A percentile compares a stretch with the other conserved stretches of the same genome.
Evolutionary conservation across 2,329 filamentous ascomycete species (phyloP).

Genomic region (Fusarium annulatum): DNA sequence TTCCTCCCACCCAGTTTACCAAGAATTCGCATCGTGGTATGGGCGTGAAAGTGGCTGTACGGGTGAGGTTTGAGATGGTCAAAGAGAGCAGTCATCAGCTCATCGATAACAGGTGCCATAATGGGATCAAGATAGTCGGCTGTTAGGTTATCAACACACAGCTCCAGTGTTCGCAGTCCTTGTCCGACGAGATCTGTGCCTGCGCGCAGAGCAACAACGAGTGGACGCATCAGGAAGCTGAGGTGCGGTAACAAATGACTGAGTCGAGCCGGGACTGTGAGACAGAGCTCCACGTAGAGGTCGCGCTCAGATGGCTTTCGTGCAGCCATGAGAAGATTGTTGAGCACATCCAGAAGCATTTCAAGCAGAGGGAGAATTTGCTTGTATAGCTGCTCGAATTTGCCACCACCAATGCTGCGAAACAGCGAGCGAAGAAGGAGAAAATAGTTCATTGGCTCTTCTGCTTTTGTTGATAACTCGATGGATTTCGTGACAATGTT

Average conservation of each 20-base stretch:
- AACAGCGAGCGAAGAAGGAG: conserved; percentile 91
- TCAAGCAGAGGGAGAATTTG: conserved; percentile 95
- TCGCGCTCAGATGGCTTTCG: conserved; percentile 91
- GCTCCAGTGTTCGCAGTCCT: conserved; percentile 89
- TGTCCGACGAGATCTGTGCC: conserved; percentile 95
- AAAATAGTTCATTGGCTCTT: conserved; percentile 99
- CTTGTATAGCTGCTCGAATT: conserved; percentile 98
- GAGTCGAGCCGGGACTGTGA: conserved; percentile 93
- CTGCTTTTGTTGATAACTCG: conserved; percentile 91
- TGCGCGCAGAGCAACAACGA: conserved; percentile 93
- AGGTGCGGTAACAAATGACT: conserved; percentile 96
- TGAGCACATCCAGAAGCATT: conserved; percentile 97
- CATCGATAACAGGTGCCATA: conserved; percentile 98
- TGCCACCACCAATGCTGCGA: conserved; percentile 93
- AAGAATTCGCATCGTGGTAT: conserved; percentile 96
- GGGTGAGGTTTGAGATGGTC: conserved; percentile 94
- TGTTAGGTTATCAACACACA: conserved; percentile 98
- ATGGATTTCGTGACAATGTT: conserved; percentile 98
- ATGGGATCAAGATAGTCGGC: conserved; percentile 98
- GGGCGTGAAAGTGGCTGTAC: conserved; percentile 96
- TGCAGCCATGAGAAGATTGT: conserved; percentile 91
- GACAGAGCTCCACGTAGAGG: conserved; percentile 94
- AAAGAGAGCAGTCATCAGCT: conserved; percentile 97
- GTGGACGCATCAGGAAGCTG: conserved; percentile 94
- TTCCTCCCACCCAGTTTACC: conserved; percentile 97